Evolutionary conservation across 352 stramenopile genomes (phyloP), one percentile per base, ranked within the genome.

Genomic region (Globisporangium parvum): DNA sequence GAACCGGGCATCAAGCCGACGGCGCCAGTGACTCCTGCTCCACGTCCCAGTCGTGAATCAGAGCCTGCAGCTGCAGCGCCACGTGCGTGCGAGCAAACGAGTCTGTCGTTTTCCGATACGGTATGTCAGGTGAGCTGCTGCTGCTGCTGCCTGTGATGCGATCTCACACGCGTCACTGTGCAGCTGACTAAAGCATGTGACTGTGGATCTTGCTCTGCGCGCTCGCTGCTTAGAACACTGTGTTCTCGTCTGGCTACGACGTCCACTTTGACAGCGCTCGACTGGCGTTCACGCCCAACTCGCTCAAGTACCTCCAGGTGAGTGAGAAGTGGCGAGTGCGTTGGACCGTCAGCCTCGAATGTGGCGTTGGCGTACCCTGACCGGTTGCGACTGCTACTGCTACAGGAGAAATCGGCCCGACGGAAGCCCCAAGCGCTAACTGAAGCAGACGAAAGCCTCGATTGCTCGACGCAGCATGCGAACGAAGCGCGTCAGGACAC

Each of bases 271-370:
- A 91, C 57, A 71, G 44, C 3, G 26, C 59, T 4, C 66, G 70
- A 11, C 60, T 79, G 2, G 67, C 69, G 21, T 85, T 80, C 53
- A 91, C 78, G 5, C 81, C 81, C 0, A 91, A 88, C 53, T 85
- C 78, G 39, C 57, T 88, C 41, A 89, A 84, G 53, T 67, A 87
- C 59, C 55, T 91, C 3, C 78, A 89, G 75, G 80, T 87, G 28
- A 10, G 12, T 23, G 33, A 37, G 2, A 31, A 14, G 15, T 9
- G 18, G 18, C 14, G 10, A 18, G 9, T 45, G 5, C 2, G 39
- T 6, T 28, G 6, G 0, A 15, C 9, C 8, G 41, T 46, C n/a
- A n/a, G n/a, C n/a, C n/a, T n/a, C n/a, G n/a, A n/a, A n/a, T n/a
- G n/a, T n/a, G n/a, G n/a, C n/a, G n/a, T n/a, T n/a, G n/a, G n/a